These are phyloP conservation scores for Naegleria lovaniensis DNA, from an alignment of 208 protist genomes.

Conservation along the genomic window DNA sequence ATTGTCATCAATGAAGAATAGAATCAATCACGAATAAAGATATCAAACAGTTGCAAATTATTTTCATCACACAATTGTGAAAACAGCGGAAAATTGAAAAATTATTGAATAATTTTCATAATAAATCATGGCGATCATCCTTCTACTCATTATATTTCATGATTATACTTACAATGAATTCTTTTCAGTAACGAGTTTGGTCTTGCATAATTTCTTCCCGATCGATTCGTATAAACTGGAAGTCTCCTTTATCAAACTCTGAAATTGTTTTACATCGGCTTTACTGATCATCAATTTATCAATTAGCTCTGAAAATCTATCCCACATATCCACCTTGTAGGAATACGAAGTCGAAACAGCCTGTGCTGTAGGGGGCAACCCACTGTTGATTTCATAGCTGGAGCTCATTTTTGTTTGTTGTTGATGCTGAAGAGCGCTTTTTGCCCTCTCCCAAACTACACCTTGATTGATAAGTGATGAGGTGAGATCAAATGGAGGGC, in stretches of 20 bases:
- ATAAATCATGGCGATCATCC: too few relatives aligned
- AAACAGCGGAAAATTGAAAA: too few relatives aligned
- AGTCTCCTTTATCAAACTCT: not conserved
- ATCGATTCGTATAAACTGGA: not conserved
- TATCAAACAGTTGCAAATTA: too few relatives aligned
- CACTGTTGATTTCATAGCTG: not conserved
- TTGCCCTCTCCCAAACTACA: too few relatives aligned
- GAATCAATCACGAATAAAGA: too few relatives aligned
- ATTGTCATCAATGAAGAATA: too few relatives aligned
- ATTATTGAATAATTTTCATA: too few relatives aligned
- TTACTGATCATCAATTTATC: not conserved
- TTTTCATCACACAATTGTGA: too few relatives aligned
- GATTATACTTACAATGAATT: constrained; percentile 12
- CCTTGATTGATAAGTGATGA: too few relatives aligned
- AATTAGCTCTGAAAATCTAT: not conserved
- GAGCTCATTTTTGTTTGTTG: not conserved
- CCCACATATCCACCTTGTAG: not conserved
- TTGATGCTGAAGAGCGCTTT: too few relatives aligned
- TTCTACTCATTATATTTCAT: too few relatives aligned
- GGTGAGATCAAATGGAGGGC: too few relatives aligned
- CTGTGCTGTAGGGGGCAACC: not conserved
- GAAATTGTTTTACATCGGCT: not conserved
- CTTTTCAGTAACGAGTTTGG: not conserved
- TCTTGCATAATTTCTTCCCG: not conserved
- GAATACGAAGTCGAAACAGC: not conserved